Evolutionary conservation across 352 stramenopile species (phyloP), one percentile per base, ranked within the genome.

Genomic region (Globisporangium spiculum): DNA sequence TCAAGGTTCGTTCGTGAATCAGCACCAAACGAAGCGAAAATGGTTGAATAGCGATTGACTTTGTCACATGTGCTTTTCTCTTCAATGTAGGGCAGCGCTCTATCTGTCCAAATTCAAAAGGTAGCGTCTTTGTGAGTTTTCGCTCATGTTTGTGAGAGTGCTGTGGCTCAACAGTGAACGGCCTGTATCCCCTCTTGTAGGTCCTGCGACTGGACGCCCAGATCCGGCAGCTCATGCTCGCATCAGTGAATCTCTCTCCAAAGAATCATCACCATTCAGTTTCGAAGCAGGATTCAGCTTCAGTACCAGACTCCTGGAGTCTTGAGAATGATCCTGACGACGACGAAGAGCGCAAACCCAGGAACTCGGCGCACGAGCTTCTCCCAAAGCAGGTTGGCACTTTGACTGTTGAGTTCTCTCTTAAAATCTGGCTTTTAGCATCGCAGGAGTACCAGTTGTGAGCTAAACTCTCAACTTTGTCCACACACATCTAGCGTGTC

Each of bases 191-290:
- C 12, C 32, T 53, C 20, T 46, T 54, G 5, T 48, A 82, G 73
- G 69, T 55, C 2, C 34, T 88, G 24, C 76, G 64, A 20, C 66
- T 61, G 22, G 81, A 88, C 24, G 70, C 71, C 1, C 71, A 83
- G 44, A 71, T 69, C n/a, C 73, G 79, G 0, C 70, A 83, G 9
- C 55, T 84, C 27, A 71, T 91, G 27, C 66, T 91, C 18, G 55
- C 61, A 9, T 72, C 67, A 27, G 44, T 63, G 52, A 48, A 38
- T 7, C 9, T 22, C 14, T n/a, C 53, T 22, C 46, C 22, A 34
- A 30, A 55, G 27, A 9, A 27, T 12, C 36, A 41, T 12, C 27
- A 20, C 9, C 26, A 44, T 2, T 10, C 54, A 14, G 20, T 30
- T 18, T 22, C 9, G 16, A n/a, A 46, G 26, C 24, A 44, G 22